Conservation (phyloP, 2,329 filamentous ascomycete species). For the Penicillium crustosum region DNA sequence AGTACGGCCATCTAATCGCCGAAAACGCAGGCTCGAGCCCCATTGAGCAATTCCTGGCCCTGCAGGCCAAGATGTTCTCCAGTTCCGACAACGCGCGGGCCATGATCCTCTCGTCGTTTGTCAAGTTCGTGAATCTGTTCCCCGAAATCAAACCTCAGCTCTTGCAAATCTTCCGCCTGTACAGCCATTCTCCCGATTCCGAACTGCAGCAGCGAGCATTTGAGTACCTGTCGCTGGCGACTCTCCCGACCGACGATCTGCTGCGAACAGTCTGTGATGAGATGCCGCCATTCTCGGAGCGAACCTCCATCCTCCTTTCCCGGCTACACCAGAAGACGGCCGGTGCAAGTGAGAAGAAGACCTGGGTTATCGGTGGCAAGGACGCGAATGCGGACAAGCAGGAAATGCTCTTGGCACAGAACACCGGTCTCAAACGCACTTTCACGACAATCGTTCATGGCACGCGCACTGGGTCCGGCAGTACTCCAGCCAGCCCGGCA, state of each 20-base stretch:
- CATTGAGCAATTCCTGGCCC: constrained; percentile 92
- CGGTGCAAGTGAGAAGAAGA: constrained; percentile 89
- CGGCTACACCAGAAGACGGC: constrained; percentile 92
- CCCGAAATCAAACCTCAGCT: constrained; percentile 97
- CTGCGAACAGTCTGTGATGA: constrained; percentile 93
- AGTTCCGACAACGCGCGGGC: constrained; percentile 87
- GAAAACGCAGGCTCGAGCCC: constrained; percentile 90
- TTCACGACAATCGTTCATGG: constrained; percentile 63
- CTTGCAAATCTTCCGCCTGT: constrained; percentile 82
- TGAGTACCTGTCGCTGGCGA: constrained; percentile 86
- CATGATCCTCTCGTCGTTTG: constrained; percentile 90
- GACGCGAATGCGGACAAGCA: constrained; percentile 81
- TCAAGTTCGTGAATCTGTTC: constrained; percentile 98
- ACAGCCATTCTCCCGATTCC: constrained; percentile 91
- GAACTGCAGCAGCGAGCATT: constrained; percentile 95
- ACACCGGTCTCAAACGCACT: constrained; percentile 78
- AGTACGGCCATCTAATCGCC: constrained; percentile 95
- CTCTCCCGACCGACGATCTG: constrained; percentile 83
- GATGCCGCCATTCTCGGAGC: constrained; percentile 97
- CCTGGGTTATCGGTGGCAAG: constrained; percentile 97
- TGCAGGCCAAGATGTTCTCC: constrained; percentile 84
- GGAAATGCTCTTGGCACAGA: constrained; percentile 78
- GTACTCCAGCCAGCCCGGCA: constrained; percentile 33
- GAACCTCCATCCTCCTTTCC: constrained; percentile 87
- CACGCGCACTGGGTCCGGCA: constrained; percentile 35